phyloP scores from a whole-genome alignment of 1,284 basidiomycete species.

The Chalciporus sp. region DNA sequence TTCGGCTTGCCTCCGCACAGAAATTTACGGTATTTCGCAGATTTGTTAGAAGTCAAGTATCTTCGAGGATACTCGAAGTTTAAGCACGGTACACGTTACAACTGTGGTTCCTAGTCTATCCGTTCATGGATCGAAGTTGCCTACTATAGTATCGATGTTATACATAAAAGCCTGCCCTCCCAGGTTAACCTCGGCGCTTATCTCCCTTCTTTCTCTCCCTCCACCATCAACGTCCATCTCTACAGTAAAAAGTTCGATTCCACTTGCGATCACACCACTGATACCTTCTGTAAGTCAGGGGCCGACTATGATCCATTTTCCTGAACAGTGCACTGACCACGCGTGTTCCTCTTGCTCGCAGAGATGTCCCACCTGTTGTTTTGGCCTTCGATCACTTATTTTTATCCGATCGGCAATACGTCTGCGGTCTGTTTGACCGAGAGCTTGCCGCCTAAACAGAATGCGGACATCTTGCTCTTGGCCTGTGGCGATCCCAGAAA shows the following conservation, averaged over 20 bases:
- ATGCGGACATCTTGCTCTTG: conserved; percentile 50
- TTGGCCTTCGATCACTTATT: conserved; percentile 35
- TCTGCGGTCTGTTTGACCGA: conserved; percentile 51
- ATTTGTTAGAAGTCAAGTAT: no score
- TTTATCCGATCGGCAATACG: conserved; percentile 63
- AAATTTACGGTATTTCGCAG: no score
- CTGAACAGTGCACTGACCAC: background rate
- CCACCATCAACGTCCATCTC: background rate
- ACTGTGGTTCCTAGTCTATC: no score
- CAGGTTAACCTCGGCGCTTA: background rate
- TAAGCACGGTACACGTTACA: no score
- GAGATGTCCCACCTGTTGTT: conserved; percentile 38
- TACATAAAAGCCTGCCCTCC: background rate
- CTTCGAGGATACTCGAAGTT: no score
- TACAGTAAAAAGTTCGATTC: background rate
- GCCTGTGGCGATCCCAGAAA: conserved; percentile 60
- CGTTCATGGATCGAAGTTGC: no score
- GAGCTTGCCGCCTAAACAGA: conserved; percentile 45
- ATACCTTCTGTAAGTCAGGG: no score
- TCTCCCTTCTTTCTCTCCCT: background rate
- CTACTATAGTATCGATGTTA: no score
- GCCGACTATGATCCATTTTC: background rate
- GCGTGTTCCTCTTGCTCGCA: background rate
- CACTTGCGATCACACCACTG: no score
- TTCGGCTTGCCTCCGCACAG: no score